phyloP scores from a whole-genome alignment of 139 green algal genomes.

The Coccomyxa sp. region DNA sequence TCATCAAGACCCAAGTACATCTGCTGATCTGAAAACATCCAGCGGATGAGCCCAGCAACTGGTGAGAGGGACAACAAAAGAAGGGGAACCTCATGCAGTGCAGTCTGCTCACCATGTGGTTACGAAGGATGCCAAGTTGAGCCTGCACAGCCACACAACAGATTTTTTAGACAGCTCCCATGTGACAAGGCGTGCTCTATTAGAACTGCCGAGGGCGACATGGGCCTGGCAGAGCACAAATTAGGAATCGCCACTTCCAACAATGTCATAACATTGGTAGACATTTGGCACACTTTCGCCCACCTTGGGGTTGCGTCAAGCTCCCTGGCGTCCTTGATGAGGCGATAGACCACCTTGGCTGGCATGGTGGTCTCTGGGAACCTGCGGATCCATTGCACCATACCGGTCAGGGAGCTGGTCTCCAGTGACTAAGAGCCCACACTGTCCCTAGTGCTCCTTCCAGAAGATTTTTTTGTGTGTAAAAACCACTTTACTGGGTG shows the following conservation, averaged over 20 bases:
- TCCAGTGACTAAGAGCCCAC: background rate
- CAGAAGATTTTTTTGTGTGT: background rate
- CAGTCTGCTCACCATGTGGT: constrained; percentile 24
- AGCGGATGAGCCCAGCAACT: too few relatives aligned
- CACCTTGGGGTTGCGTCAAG: constrained; percentile 12
- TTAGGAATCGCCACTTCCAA: background rate
- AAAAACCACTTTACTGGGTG: background rate
- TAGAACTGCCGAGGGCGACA: background rate
- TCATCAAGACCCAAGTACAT: too few relatives aligned
- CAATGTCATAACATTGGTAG: background rate
- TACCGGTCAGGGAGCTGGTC: background rate
- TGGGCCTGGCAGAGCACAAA: too few relatives aligned
- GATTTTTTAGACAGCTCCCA: background rate
- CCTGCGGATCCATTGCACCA: background rate
- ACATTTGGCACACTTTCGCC: background rate
- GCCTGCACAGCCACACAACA: constrained; percentile 4
- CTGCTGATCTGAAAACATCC: too few relatives aligned
- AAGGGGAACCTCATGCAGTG: too few relatives aligned
- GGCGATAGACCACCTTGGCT: constrained; percentile 7
- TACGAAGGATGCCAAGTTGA: constrained; percentile 48
- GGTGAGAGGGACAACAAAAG: too few relatives aligned
- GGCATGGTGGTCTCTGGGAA: background rate
- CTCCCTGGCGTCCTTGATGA: constrained; percentile 18
- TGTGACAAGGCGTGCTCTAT: background rate
- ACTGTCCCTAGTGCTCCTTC: background rate